phyloP scores from a whole-genome alignment of 2,329 filamentous ascomycete species.

The Didymella lethalis region DNA sequence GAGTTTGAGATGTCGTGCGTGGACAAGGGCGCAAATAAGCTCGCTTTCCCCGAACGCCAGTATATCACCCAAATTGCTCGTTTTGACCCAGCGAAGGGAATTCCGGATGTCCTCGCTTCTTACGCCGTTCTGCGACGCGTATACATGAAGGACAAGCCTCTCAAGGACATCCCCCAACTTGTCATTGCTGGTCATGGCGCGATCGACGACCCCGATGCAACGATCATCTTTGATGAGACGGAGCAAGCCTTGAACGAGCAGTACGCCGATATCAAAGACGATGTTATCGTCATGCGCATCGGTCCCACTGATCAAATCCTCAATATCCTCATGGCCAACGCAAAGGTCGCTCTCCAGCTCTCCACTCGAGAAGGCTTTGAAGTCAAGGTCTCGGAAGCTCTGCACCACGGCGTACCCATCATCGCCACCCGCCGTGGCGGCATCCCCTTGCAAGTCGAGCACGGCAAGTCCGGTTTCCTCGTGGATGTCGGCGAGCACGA shows the following conservation, averaged over 20 bases:
- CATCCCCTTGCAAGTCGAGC: slow-evolving; percentile 78
- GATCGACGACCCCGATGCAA: slow-evolving; percentile 81
- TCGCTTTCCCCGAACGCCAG: slow-evolving; percentile 67
- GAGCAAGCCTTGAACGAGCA: slow-evolving; percentile 70
- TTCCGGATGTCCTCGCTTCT: slow-evolving; percentile 76
- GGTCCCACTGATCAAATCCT: slow-evolving; percentile 81
- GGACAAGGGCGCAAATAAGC: slow-evolving; percentile 65
- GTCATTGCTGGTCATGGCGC: slow-evolving; percentile 81
- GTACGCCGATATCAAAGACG: slow-evolving; percentile 59
- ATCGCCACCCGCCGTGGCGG: slow-evolving; percentile 80
- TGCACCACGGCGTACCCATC: slow-evolving; percentile 80
- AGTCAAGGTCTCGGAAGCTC: slow-evolving; percentile 83
- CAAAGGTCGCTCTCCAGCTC: slow-evolving; percentile 77
- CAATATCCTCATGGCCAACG: slow-evolving; percentile 76
- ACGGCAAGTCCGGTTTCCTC: slow-evolving; percentile 75
- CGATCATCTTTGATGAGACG: slow-evolving; percentile 74
- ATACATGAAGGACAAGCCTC: slow-evolving; percentile 60
- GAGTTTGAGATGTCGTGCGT: slow-evolving; percentile 72
- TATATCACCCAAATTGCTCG: slow-evolving; percentile 84
- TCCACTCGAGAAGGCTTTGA: slow-evolving; percentile 86
- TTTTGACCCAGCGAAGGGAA: slow-evolving; percentile 85
- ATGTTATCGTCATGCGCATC: slow-evolving; percentile 78
- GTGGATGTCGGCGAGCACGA: slow-evolving; percentile 75
- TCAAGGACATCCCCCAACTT: slow-evolving; percentile 70
- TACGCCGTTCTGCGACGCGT: slow-evolving; percentile 75